These are phyloP conservation scores for Talaromyces sp. DNA, from an alignment of 2,329 filamentous ascomycete genomes.

Conservation along the genomic window DNA sequence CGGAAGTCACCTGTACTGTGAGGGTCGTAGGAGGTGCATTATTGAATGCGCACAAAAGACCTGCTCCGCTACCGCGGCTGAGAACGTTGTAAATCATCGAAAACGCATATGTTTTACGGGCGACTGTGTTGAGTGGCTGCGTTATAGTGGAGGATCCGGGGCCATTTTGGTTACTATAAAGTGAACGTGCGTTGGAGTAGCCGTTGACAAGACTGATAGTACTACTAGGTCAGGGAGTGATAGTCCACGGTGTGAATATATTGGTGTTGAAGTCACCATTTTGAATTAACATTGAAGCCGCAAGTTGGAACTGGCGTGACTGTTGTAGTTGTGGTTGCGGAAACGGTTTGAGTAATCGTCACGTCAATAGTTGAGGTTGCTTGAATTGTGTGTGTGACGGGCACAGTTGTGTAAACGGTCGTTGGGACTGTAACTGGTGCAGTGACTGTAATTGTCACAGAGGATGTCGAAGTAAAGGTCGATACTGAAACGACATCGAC, in stretches of 20 bases:
- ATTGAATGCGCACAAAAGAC: neutral
- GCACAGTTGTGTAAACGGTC: neutral
- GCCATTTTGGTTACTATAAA: neutral
- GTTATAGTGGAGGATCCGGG: neutral
- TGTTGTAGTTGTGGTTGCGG: neutral
- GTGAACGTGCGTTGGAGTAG: neutral
- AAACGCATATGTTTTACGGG: neutral
- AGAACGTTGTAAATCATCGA: neutral
- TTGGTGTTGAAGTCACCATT: neutral
- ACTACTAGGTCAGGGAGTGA: neutral
- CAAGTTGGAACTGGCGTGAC: neutral
- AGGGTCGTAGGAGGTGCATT: neutral
- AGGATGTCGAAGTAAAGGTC: neutral
- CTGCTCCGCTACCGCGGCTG: neutral
- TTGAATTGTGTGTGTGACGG: neutral
- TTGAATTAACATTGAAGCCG: neutral
- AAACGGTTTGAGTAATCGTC: neutral
- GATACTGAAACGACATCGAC: neutral
- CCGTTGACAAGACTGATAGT: no score
- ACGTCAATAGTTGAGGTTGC: constrained; percentile 1
- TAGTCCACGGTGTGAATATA: neutral
- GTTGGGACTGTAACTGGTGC: neutral
- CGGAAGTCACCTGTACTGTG: neutral
- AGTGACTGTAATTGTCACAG: neutral
- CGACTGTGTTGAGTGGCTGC: neutral